These are phyloP conservation scores for Rubia peregrina DNA, from an alignment of 305 asterid genomes.

Conservation along the genomic window DNA sequence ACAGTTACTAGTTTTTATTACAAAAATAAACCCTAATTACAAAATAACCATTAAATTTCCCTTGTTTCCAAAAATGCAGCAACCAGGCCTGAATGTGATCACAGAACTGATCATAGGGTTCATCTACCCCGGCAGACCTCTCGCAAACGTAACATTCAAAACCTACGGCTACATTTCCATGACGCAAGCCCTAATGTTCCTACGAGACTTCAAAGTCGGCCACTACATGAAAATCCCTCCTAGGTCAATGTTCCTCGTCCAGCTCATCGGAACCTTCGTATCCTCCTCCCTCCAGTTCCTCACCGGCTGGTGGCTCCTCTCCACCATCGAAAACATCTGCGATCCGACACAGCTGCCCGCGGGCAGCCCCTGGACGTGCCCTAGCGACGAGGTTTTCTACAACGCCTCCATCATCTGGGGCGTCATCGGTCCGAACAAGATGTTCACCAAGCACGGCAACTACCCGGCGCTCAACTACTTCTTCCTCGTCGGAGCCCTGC, in stretches of 20 bases:
- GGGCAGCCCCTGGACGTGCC: constrained; percentile 91
- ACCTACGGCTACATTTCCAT: constrained; percentile 73
- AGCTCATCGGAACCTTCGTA: constrained; percentile 63
- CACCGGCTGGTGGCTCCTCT: constrained; percentile 80
- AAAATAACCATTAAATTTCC: neutral
- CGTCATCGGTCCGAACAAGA: constrained; percentile 51
- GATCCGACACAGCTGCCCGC: constrained; percentile 32
- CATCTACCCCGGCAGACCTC: constrained; percentile 61
- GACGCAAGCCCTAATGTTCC: constrained; percentile 48
- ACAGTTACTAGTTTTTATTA: too few relatives aligned
- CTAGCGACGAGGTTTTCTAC: constrained; percentile 68
- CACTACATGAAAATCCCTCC: constrained; percentile 90
- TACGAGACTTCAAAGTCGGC: constrained; percentile 63
- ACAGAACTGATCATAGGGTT: constrained; percentile 63
- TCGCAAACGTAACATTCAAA: constrained; percentile 68
- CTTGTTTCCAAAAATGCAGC: constrained; percentile 21
- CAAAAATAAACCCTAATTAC: neutral
- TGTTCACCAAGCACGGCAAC: constrained; percentile 61
- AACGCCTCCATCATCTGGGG: constrained; percentile 88
- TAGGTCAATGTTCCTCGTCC: constrained; percentile 35
- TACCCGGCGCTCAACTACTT: constrained; percentile 58
- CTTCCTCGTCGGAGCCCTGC: constrained; percentile 56
- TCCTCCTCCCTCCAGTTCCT: constrained; percentile 49
- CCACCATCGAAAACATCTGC: constrained; percentile 45
- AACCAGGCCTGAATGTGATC: constrained; percentile 56